These are phyloP conservation scores for Oryza officinalis DNA, from an alignment of 176 grass and related monocot genomes.

Conservation along the genomic window DNA sequence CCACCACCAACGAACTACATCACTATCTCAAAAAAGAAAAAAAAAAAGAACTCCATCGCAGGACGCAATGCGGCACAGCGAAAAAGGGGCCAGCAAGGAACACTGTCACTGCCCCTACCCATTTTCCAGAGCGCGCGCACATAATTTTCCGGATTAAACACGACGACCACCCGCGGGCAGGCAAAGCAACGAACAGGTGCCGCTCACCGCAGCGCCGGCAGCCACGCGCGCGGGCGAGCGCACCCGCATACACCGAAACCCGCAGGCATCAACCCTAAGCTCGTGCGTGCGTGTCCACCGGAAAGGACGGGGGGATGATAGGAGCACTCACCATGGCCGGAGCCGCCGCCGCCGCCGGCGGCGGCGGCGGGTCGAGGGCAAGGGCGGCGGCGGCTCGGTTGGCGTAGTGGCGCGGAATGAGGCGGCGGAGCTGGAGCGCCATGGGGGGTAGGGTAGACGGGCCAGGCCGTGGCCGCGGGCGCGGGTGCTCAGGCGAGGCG, in stretches of 20 bases:
- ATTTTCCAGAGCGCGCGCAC: too few species aligned
- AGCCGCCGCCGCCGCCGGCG: constrained; percentile 18
- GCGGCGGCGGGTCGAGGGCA: neutral
- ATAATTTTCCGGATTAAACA: neutral
- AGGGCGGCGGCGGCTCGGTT: constrained; percentile 32
- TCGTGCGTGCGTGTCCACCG: neutral
- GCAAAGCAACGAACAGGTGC: constrained; percentile 16
- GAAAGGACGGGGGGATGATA: neutral
- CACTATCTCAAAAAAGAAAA: too few species aligned
- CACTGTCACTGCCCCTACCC: too few species aligned
- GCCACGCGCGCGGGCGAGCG: too few species aligned
- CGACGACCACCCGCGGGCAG: neutral
- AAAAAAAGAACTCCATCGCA: too few species aligned
- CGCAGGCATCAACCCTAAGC: neutral
- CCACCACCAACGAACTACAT: neutral
- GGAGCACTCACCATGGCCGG: constrained; percentile 47
- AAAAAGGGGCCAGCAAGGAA: too few species aligned
- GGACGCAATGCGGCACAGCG: too few species aligned
- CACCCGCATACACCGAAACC: neutral
- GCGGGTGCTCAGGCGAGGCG: constrained; percentile 26
- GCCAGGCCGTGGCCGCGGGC: neutral
- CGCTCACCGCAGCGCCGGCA: neutral
- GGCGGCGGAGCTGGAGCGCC: constrained; percentile 73
- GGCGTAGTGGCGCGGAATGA: constrained; percentile 51
- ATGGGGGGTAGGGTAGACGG: constrained; percentile 21